Conservation (phyloP, 495 filamentous ascomycete genomes). For the Pyronema omphalodes region DNA sequence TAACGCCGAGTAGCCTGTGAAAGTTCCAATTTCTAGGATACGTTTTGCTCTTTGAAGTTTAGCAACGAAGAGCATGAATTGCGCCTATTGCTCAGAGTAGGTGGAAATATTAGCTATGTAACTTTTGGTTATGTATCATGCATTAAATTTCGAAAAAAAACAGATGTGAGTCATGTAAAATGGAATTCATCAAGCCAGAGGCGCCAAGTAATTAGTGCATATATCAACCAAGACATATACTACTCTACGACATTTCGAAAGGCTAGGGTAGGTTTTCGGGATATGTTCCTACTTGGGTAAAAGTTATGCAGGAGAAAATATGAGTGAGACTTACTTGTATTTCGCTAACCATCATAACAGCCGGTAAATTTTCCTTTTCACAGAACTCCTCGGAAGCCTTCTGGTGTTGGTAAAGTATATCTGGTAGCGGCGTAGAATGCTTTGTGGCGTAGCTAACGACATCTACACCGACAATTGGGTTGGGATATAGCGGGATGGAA, state of each 20-base stretch:
- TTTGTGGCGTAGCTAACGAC: constrained; percentile 21
- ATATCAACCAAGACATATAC: too few relatives aligned
- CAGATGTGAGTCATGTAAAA: not conserved
- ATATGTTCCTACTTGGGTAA: not conserved
- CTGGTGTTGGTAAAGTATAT: constrained; percentile 12
- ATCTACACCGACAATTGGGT: constrained; percentile 12
- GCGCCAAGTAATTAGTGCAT: too few relatives aligned
- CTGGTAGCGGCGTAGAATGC: constrained; percentile 18
- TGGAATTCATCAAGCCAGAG: too few relatives aligned
- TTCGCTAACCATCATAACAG: constrained; percentile 16
- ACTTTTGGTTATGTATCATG: too few relatives aligned
- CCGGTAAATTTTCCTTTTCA: not conserved
- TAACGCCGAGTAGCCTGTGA: constrained; percentile 26
- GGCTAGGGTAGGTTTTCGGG: too few relatives aligned
- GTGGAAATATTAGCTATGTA: constrained; percentile 1
- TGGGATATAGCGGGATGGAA: constrained; percentile 16
- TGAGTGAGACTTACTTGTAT: constrained; percentile 9
- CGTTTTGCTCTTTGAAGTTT: not conserved
- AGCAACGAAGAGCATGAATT: constrained; percentile 19
- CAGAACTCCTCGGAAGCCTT: constrained; percentile 10
- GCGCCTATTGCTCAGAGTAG: constrained; percentile 12
- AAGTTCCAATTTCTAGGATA: constrained; percentile 26
- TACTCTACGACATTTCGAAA: too few relatives aligned
- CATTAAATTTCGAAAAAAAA: too few relatives aligned
- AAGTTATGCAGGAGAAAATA: not conserved